These are phyloP conservation scores for Pisolithus orientalis DNA, from an alignment of 768 basidiomycete genomes.

Conservation along the genomic window DNA sequence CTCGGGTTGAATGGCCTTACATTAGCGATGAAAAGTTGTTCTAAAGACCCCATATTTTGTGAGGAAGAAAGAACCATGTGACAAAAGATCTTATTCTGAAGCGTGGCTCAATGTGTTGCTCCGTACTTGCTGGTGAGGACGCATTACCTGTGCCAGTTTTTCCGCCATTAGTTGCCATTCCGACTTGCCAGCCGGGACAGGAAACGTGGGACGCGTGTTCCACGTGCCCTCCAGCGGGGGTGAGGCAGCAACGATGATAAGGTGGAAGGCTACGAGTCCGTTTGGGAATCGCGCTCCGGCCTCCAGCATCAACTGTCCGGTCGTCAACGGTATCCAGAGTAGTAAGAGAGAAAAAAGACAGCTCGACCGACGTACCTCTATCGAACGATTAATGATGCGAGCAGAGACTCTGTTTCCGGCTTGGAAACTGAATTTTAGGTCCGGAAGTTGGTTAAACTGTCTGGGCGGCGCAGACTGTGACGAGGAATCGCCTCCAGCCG, in stretches of 20 bases:
- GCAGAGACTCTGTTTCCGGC: constrained; percentile 40
- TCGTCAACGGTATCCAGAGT: not conserved
- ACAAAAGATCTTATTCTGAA: constrained; percentile 48
- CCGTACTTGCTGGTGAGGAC: not conserved
- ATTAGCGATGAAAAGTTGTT: constrained; percentile 44
- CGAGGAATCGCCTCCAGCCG: constrained; percentile 25
- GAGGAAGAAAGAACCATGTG: constrained; percentile 49
- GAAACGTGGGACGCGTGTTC: constrained; percentile 18
- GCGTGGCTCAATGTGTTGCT: constrained; percentile 14
- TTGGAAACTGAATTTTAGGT: constrained; percentile 37
- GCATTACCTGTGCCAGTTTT: constrained; percentile 39
- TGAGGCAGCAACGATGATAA: constrained; percentile 51
- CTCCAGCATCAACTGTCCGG: constrained; percentile 22
- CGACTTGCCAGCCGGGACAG: constrained; percentile 26
- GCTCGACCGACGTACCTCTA: constrained; percentile 34
- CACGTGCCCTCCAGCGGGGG: constrained; percentile 31
- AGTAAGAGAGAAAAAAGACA: not conserved
- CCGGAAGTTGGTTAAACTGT: constrained; percentile 36
- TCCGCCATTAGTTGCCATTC: constrained; percentile 39
- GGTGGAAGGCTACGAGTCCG: constrained; percentile 37
- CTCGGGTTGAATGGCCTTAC: constrained; percentile 11
- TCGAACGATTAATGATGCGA: constrained; percentile 36
- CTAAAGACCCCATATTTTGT: constrained; percentile 41
- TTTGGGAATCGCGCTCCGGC: constrained; percentile 24
- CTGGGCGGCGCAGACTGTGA: constrained; percentile 25